Evolutionary conservation across 2,329 filamentous ascomycete species (phyloP).

Genomic region (Corinectria fuckeliana): DNA sequence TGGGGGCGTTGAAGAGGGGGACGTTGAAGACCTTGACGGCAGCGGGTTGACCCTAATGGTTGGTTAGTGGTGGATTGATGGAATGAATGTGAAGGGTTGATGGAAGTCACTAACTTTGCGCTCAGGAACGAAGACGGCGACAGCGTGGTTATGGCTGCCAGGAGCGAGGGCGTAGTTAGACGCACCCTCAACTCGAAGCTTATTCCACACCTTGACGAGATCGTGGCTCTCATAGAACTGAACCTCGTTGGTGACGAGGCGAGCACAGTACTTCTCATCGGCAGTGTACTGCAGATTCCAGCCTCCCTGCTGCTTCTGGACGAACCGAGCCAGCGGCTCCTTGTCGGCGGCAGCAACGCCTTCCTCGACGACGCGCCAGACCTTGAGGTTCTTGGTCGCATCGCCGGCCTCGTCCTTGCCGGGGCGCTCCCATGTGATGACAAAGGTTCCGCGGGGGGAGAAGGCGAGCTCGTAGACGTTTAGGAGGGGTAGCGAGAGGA

Average conservation of each 20-base stretch:
- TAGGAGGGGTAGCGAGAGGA: constrained; percentile 76
- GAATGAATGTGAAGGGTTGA: not conserved
- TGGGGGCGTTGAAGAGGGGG: constrained; percentile 79
- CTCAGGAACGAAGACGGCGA: constrained; percentile 95
- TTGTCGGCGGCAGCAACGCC: constrained; percentile 67
- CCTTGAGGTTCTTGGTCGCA: constrained; percentile 94
- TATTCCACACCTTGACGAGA: constrained; percentile 89
- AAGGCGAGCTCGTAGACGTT: constrained; percentile 96
- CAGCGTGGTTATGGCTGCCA: constrained; percentile 80
- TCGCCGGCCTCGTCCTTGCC: constrained; percentile 93
- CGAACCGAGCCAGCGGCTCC: constrained; percentile 83
- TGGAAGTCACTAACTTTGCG: constrained; percentile 73
- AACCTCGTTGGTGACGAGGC: constrained; percentile 94
- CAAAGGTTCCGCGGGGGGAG: constrained; percentile 87
- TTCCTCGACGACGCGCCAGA: constrained; percentile 86
- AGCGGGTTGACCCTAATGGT: constrained; percentile 81
- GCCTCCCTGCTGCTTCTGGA: constrained; percentile 93
- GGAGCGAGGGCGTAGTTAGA: constrained; percentile 88
- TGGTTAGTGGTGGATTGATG: constrained; percentile 20
- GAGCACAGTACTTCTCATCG: constrained; percentile 92
- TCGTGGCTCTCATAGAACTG: constrained; percentile 94
- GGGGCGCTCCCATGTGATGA: constrained; percentile 96
- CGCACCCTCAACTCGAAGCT: constrained; percentile 90
- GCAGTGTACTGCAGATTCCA: constrained; percentile 98
- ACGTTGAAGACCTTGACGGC: constrained; percentile 94